These are phyloP conservation scores for Cladosporium sp. DNA, from an alignment of 2,329 filamentous ascomycete species.

Conservation along the genomic window DNA sequence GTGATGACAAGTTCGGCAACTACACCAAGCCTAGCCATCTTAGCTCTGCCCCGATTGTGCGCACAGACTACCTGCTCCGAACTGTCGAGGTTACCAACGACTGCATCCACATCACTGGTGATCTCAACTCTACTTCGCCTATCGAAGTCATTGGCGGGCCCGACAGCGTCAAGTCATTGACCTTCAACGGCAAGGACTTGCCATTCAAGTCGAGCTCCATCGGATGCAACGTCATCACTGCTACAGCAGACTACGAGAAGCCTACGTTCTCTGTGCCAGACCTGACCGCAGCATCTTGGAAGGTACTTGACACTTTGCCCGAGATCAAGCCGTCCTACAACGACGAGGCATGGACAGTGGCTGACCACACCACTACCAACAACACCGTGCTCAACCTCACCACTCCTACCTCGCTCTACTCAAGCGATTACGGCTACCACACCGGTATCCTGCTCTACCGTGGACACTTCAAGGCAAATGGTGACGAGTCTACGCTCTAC, in stretches of 20 bases:
- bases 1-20: constrained; percentile 29
- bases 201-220: constrained; percentile 42
- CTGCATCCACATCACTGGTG: constrained; percentile 62
- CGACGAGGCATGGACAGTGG: constrained; percentile 63
- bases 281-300: constrained; percentile 61
- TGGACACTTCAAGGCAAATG: constrained; percentile 63
- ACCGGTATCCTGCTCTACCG: constrained; percentile 66
- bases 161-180: constrained; percentile 48
- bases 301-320: constrained; percentile 65
- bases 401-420: constrained; percentile 63
- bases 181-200: constrained; percentile 54
- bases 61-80: constrained; percentile 62
- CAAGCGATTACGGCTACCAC: constrained; percentile 70
- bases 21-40: constrained; percentile 31
- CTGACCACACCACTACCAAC: constrained; percentile 55
- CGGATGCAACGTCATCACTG: constrained; percentile 42
- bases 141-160: constrained; percentile 66
- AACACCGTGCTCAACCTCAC: constrained; percentile 55
- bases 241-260: constrained; percentile 46
- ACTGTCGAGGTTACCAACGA: constrained; percentile 52
- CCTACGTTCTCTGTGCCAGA: constrained; percentile 55
- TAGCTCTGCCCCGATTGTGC: constrained; percentile 51
- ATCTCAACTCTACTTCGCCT: constrained; percentile 65
- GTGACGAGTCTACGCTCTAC: constrained; percentile 54
- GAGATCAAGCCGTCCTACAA: constrained; percentile 63